A percentile compares a stretch with the other conserved stretches of the same genome.
phyloP scores from a whole-genome alignment of 106 monocot species.

The Dioscorea alata region DNA sequence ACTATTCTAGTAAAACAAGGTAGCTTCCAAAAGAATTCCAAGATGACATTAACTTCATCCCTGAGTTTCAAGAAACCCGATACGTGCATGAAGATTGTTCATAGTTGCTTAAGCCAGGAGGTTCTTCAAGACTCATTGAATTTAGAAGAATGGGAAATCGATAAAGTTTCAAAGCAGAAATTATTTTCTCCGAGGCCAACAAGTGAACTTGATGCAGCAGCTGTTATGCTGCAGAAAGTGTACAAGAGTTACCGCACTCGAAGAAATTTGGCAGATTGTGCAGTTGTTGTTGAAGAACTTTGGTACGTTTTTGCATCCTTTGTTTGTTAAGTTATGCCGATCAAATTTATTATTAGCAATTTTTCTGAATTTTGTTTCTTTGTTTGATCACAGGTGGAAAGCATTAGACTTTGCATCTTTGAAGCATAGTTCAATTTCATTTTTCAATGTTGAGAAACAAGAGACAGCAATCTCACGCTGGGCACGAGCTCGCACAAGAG shows the following conservation, averaged over 20 bases:
- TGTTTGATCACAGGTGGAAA: slow-evolving; percentile 51
- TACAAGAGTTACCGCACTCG: slow-evolving; percentile 86
- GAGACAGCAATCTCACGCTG: slow-evolving; percentile 68
- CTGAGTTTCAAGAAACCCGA: neutral
- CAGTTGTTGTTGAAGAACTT: slow-evolving; percentile 76
- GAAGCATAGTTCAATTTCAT: slow-evolving; percentile 68
- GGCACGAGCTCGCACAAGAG: slow-evolving; percentile 68
- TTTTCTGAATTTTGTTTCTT: neutral
- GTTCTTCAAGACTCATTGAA: neutral
- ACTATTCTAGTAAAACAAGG: too few species aligned
- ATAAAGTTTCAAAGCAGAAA: neutral
- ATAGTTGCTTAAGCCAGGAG: neutral
- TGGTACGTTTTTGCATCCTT: slow-evolving; percentile 30
- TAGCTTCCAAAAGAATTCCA: too few species aligned
- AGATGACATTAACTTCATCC: too few species aligned
- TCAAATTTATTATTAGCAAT: neutral
- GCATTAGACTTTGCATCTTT: slow-evolving; percentile 75
- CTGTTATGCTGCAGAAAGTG: slow-evolving; percentile 77
- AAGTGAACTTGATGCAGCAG: slow-evolving; percentile 60
- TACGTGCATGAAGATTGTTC: neutral
- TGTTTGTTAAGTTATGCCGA: neutral
- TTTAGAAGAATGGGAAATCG: neutral
- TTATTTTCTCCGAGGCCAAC: slow-evolving; percentile 22
- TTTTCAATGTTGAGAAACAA: slow-evolving; percentile 43
- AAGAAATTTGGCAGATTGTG: slow-evolving; percentile 88